Evolutionary conservation across 1,139 yeast genomes (phyloP).

Genomic region (Candida freyschussii): DNA sequence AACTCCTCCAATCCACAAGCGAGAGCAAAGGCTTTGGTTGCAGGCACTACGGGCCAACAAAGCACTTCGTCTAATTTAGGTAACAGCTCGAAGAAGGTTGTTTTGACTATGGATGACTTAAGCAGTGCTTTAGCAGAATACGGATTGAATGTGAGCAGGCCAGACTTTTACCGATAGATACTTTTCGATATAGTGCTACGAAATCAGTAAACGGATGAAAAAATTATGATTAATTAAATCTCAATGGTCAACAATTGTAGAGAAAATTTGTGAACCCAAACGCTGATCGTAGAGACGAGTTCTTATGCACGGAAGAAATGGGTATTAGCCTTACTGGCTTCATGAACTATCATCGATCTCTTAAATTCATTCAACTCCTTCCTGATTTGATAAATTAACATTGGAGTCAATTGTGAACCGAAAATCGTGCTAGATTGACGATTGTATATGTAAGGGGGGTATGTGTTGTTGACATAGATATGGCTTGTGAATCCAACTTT

Average conservation of each 20-base stretch:
- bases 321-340: slow-evolving; percentile 23
- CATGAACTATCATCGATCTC: slow-evolving; percentile 26
- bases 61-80: slow-evolving; percentile 37
- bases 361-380: slow-evolving; percentile 27
- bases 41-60: slow-evolving; percentile 51
- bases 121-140: slow-evolving; percentile 87
- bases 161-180: slow-evolving; percentile 77
- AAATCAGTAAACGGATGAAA: no score
- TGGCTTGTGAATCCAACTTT: slow-evolving; percentile 24
- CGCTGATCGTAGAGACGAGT: no score
- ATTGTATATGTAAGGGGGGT: slow-evolving; percentile 23
- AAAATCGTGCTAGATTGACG: slow-evolving; percentile 24
- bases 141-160: slow-evolving; percentile 85
- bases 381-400: slow-evolving; percentile 26
- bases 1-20: slow-evolving; percentile 83
- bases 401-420: slow-evolving; percentile 22
- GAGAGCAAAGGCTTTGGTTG: slow-evolving; percentile 72
- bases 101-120: slow-evolving; percentile 82
- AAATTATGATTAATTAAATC: no score
- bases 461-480: slow-evolving; percentile 25
- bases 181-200: no score
- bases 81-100: slow-evolving; percentile 67
- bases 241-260: background rate
- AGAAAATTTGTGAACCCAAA: background rate
- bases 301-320: slow-evolving; percentile 24